Evolutionary conservation across 345 rosid genomes (phyloP), one percentile per base, ranked within the genome.

Genomic region (Brassica rapa): DNA sequence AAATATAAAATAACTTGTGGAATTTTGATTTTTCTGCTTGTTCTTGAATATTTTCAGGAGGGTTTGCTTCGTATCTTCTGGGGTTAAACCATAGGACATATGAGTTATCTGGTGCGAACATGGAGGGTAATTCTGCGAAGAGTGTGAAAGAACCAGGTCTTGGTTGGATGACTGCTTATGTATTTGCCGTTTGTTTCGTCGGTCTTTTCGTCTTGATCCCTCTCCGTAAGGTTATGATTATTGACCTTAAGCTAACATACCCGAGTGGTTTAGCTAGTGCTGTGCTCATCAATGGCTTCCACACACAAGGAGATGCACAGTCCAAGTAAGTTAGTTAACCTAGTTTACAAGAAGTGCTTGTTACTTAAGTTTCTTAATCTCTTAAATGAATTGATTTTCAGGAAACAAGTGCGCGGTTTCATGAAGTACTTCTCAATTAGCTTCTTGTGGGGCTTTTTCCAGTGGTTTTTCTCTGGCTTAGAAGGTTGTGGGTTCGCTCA

Each of bases 121-220:
- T 86, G 19, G 88, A 83, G 77, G 98, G 98, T 43, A 94, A 94
- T 78, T 84, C 95, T 46, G 62, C 81, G 4, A 53, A 62, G 2
- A 86, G 88, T 49, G 77, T 94, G 9, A 94, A 91, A 81, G 93
- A 94, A 33, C 98, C 98, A 39, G 98, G 86, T 3, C 79, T 94
- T 67, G 97, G 97, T 63, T 94, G 98, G 98, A 94, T 94, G 98
- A 87, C 86, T 75, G 89, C 87, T 74, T 92, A 76, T 82, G 93
- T 94, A 61, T 92, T 87, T 62, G 81, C 84, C 14, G 97, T 91
- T 70, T 94, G 98, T 86, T 94, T 91, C 85, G 88, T 94, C 29
- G 97, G 98, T 37, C 95, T 94, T 67, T 94, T 92, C 63, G 98
- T 89, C 67, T 78, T 94, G 66, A 92, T 94, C 75, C 98, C 98